phyloP scores from a whole-genome alignment of 2,329 filamentous ascomycete species.

The Phialophora verrucosa region DNA sequence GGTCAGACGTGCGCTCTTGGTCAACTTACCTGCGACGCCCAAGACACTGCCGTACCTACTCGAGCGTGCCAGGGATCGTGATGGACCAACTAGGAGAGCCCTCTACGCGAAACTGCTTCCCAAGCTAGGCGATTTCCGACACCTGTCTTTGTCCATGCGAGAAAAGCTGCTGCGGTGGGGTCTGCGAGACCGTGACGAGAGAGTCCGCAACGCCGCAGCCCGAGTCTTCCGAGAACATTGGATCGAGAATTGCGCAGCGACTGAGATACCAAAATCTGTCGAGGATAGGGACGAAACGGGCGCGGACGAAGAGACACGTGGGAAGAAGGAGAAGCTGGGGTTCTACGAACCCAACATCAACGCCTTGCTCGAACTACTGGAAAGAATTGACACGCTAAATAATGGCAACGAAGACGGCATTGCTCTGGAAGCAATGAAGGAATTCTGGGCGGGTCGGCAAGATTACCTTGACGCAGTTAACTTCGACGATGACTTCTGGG shows the following conservation, averaged over 20 bases:
- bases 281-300: slow-evolving; percentile 44
- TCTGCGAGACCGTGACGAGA: slow-evolving; percentile 89
- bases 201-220: slow-evolving; percentile 87
- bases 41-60: slow-evolving; percentile 84
- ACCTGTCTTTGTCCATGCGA: slow-evolving; percentile 89
- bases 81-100: slow-evolving; percentile 79
- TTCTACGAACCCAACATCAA: slow-evolving; percentile 69
- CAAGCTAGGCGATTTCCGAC: slow-evolving; percentile 88
- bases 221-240: slow-evolving; percentile 92
- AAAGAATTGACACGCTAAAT: slow-evolving; percentile 91
- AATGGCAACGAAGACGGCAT: slow-evolving; percentile 89
- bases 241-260: slow-evolving; percentile 92
- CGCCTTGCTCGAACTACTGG: slow-evolving; percentile 86
- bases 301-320: slow-evolving; percentile 46
- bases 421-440: slow-evolving; percentile 89
- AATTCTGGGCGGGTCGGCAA: slow-evolving; percentile 92
- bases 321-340: slow-evolving; percentile 53
- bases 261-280: slow-evolving; percentile 38
- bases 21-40: slow-evolving; percentile 87
- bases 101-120: slow-evolving; percentile 88
- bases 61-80: slow-evolving; percentile 87
- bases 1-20: slow-evolving; percentile 82
- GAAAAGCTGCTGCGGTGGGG: slow-evolving; percentile 97
- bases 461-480: slow-evolving; percentile 55
- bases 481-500: slow-evolving; percentile 55